These are phyloP conservation scores for Kingdonia uniflora DNA, from an alignment of 164 flowering plant genomes.

Conservation along the genomic window DNA sequence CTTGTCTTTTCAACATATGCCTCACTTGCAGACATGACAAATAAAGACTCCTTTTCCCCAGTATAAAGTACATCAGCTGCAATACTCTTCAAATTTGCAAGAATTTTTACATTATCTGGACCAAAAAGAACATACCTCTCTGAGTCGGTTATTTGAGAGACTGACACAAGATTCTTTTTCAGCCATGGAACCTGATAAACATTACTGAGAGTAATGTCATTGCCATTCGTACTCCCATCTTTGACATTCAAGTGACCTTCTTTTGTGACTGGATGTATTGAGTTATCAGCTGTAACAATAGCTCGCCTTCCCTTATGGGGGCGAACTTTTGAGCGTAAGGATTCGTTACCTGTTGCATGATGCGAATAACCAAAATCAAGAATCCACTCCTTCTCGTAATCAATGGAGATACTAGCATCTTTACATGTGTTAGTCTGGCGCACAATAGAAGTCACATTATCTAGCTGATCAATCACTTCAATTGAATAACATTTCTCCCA, in stretches of 20 bases:
- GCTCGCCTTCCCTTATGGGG: neutral
- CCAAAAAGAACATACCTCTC: constrained; percentile 1
- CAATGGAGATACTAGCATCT: constrained; percentile 1
- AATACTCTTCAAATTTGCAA: neutral
- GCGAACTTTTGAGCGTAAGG: neutral
- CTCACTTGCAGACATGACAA: constrained; percentile 3
- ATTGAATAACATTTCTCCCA: constrained; percentile 4
- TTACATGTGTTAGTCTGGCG: neutral
- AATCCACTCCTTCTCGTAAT: constrained; percentile 8
- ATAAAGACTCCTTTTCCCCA: constrained; percentile 1
- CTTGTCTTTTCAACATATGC: neutral
- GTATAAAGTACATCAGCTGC: constrained; percentile 1
- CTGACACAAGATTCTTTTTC: constrained; percentile 1
- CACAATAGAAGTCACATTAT: neutral
- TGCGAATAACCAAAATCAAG: constrained; percentile 5
- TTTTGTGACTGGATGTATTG: neutral
- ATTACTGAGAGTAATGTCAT: neutral
- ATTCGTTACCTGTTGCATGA: constrained; percentile 1
- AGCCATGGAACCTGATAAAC: constrained; percentile 2
- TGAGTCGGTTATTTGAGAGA: constrained; percentile 5
- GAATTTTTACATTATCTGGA: constrained; percentile 5
- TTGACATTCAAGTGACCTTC: neutral
- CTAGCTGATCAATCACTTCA: constrained; percentile 2
- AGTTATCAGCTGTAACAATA: neutral
- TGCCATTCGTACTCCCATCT: neutral